These are phyloP conservation scores for Trametes meyenii DNA, from an alignment of 768 basidiomycete genomes.

Conservation along the genomic window DNA sequence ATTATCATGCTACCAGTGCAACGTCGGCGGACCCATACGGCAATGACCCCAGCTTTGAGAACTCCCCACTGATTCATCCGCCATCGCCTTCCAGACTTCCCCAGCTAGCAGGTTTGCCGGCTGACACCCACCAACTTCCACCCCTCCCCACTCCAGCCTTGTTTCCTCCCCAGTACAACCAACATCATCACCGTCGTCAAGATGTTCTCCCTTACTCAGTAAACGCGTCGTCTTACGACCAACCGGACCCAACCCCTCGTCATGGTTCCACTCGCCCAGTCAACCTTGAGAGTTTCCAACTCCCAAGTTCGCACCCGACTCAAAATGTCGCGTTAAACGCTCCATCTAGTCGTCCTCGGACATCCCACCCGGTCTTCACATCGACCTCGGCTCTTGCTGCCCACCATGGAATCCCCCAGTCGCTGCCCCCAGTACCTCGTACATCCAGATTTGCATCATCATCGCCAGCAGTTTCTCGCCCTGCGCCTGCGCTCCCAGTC, in stretches of 20 bases:
- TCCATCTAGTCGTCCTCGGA: conserved; percentile 62
- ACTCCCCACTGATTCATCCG: conserved; percentile 30
- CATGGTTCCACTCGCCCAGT: conserved; percentile 32
- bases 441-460: conserved; percentile 50
- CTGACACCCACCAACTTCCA: conserved; percentile 18
- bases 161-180: conserved; percentile 28
- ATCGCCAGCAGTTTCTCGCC: conserved; percentile 36
- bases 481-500: conserved; percentile 24
- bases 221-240: conserved; percentile 33
- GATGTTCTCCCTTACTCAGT: conserved; percentile 30
- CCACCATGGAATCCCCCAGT: conserved; percentile 80
- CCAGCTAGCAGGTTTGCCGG: conserved; percentile 24
- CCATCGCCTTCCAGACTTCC: conserved; percentile 33
- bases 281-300: conserved; percentile 51
- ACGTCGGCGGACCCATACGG: conserved; percentile 27
- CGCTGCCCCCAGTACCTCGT: conserved; percentile 68
- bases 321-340: conserved; percentile 64
- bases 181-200: conserved; percentile 25
- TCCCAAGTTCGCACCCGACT: conserved; percentile 53
- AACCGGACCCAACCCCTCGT: conserved; percentile 28
- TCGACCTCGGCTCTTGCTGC: conserved; percentile 69
- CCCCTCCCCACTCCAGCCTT: conserved; percentile 29
- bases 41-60: conserved; percentile 25
- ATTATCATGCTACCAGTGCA: conserved; percentile 12
- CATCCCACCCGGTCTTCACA: conserved; percentile 62